Percentiles rank a stretch among this genome's conserved stretches.
Evolutionary conservation across 805 yeast genomes (phyloP).

Genomic region (Vanderwaltozyma yarrowii): DNA sequence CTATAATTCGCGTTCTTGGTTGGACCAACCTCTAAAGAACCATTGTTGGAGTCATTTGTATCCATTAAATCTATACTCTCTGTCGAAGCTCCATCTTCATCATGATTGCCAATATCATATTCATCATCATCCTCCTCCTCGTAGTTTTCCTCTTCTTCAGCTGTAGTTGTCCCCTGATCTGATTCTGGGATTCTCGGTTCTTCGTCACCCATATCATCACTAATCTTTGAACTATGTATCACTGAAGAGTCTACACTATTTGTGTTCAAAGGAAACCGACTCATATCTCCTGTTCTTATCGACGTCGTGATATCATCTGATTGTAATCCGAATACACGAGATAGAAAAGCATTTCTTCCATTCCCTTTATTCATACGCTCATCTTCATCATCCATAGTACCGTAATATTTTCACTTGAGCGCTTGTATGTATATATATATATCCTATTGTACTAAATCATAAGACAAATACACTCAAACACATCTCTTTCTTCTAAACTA

Average conservation of each 20-base stretch:
- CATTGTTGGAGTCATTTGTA: neutral
- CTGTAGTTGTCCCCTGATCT: slow-evolving; percentile 25
- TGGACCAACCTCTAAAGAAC: no score
- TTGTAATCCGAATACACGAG: slow-evolving; percentile 27
- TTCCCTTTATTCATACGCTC: slow-evolving; percentile 1
- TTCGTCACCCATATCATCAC: slow-evolving; percentile 5
- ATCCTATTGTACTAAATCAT: no score
- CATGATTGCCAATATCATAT: neutral
- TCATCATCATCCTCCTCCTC: slow-evolving; percentile 2
- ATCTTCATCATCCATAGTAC: neutral
- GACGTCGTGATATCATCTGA: slow-evolving; percentile 22
- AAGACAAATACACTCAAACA: no score
- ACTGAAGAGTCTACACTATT: neutral
- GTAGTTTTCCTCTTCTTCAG: slow-evolving; percentile 14
- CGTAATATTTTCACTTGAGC: no score
- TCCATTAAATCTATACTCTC: neutral
- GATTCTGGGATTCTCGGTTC: slow-evolving; percentile 25
- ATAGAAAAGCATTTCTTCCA: slow-evolving; percentile 22
- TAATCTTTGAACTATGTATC: neutral
- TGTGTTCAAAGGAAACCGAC: slow-evolving; percentile 10
- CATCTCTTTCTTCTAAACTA: no score
- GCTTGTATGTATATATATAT: no score
- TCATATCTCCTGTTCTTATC: slow-evolving; percentile 21
- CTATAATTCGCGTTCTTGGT: neutral
- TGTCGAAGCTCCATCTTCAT: neutral